Conservation (phyloP, 257 asterid species). For the Verbena officinalis region DNA sequence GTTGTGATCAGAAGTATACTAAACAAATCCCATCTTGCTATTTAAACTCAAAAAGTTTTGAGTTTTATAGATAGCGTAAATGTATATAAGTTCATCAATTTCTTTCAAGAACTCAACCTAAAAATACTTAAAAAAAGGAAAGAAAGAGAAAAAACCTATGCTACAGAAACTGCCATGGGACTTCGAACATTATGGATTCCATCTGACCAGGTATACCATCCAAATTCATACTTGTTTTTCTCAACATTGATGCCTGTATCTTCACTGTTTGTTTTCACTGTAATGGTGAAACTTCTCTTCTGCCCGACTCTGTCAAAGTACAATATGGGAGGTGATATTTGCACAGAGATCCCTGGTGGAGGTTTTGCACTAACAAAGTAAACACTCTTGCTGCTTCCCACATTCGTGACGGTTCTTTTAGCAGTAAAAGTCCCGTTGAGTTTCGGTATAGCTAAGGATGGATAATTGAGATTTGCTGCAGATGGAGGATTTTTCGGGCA, state of each 20-base stretch:
- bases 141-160: slow-evolving; percentile 29
- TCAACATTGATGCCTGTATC: slow-evolving; percentile 15
- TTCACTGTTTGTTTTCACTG: slow-evolving; percentile 42
- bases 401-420: slow-evolving; percentile 72
- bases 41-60: background rate
- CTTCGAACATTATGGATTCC: slow-evolving; percentile 56
- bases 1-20: background rate
- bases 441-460: slow-evolving; percentile 68
- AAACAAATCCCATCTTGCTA: background rate
- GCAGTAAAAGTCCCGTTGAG: slow-evolving; percentile 48
- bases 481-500: slow-evolving; percentile 53
- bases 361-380: slow-evolving; percentile 62
- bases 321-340: slow-evolving; percentile 62
- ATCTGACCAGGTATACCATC: slow-evolving; percentile 66
- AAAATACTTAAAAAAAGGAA: background rate
- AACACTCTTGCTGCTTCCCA: slow-evolving; percentile 53
- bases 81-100: slow-evolving; percentile 7
- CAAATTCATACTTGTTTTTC: slow-evolving; percentile 47
- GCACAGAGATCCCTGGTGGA: slow-evolving; percentile 65
- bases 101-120: background rate
- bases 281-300: slow-evolving; percentile 63
- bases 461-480: slow-evolving; percentile 62
- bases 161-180: slow-evolving; percentile 53
- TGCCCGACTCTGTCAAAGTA: slow-evolving; percentile 49
- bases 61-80: background rate